Conservation (phyloP, 495 filamentous ascomycete genomes). For the Cercophora newfieldiana region DNA sequence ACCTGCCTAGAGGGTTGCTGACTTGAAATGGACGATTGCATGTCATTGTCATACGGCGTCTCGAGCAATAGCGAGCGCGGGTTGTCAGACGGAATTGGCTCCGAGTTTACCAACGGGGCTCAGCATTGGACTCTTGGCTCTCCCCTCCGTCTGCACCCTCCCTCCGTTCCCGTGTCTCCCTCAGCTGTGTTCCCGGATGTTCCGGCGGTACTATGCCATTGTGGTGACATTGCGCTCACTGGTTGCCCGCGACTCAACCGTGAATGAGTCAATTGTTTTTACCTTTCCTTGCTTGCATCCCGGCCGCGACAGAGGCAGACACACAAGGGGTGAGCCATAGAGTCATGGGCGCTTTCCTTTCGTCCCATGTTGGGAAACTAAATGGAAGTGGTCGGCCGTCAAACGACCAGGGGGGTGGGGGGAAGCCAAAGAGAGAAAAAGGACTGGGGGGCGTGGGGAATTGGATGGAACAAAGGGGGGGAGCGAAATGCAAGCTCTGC, state of each 20-base stretch:
- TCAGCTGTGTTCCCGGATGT: neutral
- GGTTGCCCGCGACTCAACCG: too few relatives aligned
- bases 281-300: neutral
- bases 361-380: neutral
- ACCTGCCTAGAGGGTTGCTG: neutral
- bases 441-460: slow-evolving; percentile 9
- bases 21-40: neutral
- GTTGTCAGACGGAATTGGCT: neutral
- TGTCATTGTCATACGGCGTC: neutral
- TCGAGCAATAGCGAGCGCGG: neutral
- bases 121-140: neutral
- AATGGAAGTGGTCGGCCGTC: neutral
- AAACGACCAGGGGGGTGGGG: slow-evolving; percentile 21
- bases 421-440: neutral
- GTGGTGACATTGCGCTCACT: neutral
- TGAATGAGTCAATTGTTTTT: neutral
- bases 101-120: neutral
- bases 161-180: neutral
- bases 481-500: slow-evolving; percentile 4
- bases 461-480: neutral
- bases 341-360: neutral
- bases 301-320: neutral
- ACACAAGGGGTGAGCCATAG: neutral
- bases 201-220: neutral
- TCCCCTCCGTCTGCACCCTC: neutral